Base-by-base conservation (phyloP, 148 eudicot genomes). In the Chenopodium quinoa region DNA sequence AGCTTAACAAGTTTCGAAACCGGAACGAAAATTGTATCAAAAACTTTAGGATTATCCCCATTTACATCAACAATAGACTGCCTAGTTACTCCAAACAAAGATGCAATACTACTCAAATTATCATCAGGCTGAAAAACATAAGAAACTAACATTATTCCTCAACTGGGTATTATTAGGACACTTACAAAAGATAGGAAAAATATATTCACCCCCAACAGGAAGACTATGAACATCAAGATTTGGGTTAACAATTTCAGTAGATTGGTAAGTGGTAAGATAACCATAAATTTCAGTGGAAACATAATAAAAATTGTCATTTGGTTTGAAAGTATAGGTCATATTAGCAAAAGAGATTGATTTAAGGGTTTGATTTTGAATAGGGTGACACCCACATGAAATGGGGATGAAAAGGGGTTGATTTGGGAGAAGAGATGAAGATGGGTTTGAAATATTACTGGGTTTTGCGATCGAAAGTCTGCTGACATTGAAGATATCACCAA, bases 51-150 rank as follows among this genome's bases (percentile, higher is more conserved):
- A 19, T 60, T 60, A 73, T 82, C 66, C 13, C 94, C 95, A 82
- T 93, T 95, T 0, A 86, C 71, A 71, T 81, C 89, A 48, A 71
- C 40, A 67, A 96, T 88, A 1, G 88, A 77, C 76, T 79, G 78
- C 40, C 10, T 44, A 0, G 83, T 50, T 0, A 89, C 84, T 22
- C 93, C 87, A 46, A 96, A 86, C 46, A 77, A 78, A 12, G 86
- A 67, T 7, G 99, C 97, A 48, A 95, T 72, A 13, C 86, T 79
- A 23, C 64, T 62, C 17, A 85, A 37, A 7, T 25, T 89, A 78
- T 95, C 99, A 46, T 46, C 60, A 40, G 93, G 90, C 84, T 95
- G 97, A 46, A 90, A 87, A 34, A 95, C 97, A 85, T 95, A 95
- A 40, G 91, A 86, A 88, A 62, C 88, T 91, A 7, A 78, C 72